Percentiles rank a stretch among this genome's conserved stretches.
These are phyloP conservation scores for Linanthus parryae DNA, from an alignment of 148 eudicot genomes.

Conservation along the genomic window DNA sequence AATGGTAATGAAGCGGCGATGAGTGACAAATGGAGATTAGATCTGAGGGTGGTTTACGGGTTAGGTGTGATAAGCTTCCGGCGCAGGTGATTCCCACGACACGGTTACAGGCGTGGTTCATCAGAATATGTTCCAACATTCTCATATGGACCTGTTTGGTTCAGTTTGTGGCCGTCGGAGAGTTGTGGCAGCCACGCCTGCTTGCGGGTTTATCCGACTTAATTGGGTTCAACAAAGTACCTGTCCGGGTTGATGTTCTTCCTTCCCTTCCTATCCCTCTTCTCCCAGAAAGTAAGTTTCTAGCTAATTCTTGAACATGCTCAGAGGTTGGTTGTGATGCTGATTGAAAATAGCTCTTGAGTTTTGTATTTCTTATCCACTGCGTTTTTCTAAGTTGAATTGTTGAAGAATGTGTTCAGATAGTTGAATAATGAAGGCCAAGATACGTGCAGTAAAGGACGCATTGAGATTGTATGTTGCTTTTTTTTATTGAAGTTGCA, in stretches of 20 bases:
- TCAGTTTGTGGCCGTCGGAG: slow-evolving; percentile 69
- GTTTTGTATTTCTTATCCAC: too few species aligned
- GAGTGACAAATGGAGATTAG: slow-evolving; percentile 60
- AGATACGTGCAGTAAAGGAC: too few species aligned
- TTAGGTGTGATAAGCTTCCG: slow-evolving; percentile 48
- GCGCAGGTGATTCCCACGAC: slow-evolving; percentile 52
- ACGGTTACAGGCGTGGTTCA: slow-evolving; percentile 70
- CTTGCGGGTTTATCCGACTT: slow-evolving; percentile 29
- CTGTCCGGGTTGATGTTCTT: slow-evolving; percentile 15
- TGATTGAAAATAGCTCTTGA: too few species aligned
- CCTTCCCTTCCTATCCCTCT: slow-evolving; percentile 20
- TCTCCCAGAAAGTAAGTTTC: slow-evolving; percentile 67
- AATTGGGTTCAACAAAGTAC: slow-evolving; percentile 16
- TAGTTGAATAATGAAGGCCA: too few species aligned
- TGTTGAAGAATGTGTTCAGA: too few species aligned
- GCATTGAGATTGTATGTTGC: too few species aligned
- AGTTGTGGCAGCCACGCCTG: slow-evolving; percentile 68
- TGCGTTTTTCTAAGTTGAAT: too few species aligned
- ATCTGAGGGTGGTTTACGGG: slow-evolving; percentile 47
- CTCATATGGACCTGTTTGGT: slow-evolving; percentile 81
- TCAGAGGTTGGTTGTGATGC: too few species aligned
- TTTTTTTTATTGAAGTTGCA: too few species aligned
- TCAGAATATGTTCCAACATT: slow-evolving; percentile 78
- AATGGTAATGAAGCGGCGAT: slow-evolving; percentile 46
- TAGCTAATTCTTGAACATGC: too few species aligned